These are phyloP conservation scores for Aspergillus versicolor DNA, from an alignment of 2,329 filamentous ascomycete species.

Conservation along the genomic window DNA sequence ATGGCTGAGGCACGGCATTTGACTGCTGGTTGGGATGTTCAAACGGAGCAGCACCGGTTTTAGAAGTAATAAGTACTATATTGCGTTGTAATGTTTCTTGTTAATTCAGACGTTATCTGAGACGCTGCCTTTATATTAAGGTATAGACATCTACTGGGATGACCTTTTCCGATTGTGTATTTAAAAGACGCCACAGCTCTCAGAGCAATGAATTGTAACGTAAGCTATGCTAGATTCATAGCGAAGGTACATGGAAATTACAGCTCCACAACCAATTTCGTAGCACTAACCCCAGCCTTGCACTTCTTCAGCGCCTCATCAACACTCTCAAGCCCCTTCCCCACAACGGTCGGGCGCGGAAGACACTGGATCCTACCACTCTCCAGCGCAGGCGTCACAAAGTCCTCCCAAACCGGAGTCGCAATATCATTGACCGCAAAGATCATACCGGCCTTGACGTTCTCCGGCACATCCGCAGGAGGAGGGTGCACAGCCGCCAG, in stretches of 20 bases:
- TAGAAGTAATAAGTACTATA: background rate
- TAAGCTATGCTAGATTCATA: no score
- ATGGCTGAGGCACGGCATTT: conserved; percentile 4
- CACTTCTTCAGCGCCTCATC: conserved; percentile 37
- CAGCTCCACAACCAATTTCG: conserved; percentile 35
- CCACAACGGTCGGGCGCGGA: conserved; percentile 39
- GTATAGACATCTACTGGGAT: no score
- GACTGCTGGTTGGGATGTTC: background rate
- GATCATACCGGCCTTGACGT: conserved; percentile 13
- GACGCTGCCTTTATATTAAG: no score
- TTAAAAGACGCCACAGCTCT: no score
- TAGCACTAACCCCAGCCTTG: conserved; percentile 40
- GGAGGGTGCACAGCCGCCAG: conserved; percentile 9
- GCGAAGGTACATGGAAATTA: background rate
- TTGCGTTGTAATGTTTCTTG: no score
- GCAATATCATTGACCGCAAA: conserved; percentile 22
- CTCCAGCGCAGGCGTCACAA: conserved; percentile 27
- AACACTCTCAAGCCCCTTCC: conserved; percentile 38
- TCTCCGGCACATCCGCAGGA: background rate
- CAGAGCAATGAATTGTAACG: no score
- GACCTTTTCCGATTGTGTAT: no score
- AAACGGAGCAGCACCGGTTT: background rate
- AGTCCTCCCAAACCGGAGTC: conserved; percentile 28
- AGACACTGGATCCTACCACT: conserved; percentile 28
- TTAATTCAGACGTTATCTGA: no score